Base-by-base conservation (phyloP, 495 filamentous ascomycete genomes). In the Wilcoxina mikolae region DNA sequence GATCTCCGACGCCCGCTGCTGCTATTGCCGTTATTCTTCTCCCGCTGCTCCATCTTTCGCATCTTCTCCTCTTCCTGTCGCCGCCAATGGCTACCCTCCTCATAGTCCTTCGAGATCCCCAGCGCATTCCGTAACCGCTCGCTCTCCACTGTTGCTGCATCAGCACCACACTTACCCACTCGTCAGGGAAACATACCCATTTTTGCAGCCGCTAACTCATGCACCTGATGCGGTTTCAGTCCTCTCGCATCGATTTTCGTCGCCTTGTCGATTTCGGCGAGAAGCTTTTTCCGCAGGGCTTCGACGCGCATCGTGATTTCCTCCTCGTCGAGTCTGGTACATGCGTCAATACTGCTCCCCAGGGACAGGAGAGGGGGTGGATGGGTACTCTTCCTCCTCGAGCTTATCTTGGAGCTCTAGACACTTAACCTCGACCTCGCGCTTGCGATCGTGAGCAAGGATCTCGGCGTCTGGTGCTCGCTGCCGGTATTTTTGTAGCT, bases 201-300 rank as follows among this genome's bases (percentile, higher is more conserved):
- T 79, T 99, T 99, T 51, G 89, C 90, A 66, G 88, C 82, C 23
- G 91, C 91, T 61, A 94, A 69, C 70, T 96, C 90, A 76, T 99
- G 91, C 23, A 96, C 89, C 69, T 95, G 87, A 72, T 96, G 87
- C 55, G 78, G 72, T 71, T 95, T 99, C 43, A 95, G 71, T 17
- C 20, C 39, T 45, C 51, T 26, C n/a, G 58, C 67, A 28, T 67
- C 69, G 25, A 59, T 58, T 5, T 50, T 53, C 20, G 48, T 54
- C 22, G 26, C 24, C 9, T 56, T 62, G 45, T 76, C 71, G 67
- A 77, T 69, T 59, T 81, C 75, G 4, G 68, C 71, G 28, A 77
- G 66, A 0, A 88, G 70, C 57, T 84, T 80, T 61, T 78, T 74
- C 7, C 85, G 69, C 4, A 88, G 68, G 23, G 69, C 76, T 46